These are phyloP conservation scores for Herpetomonas samuelpessoai DNA, from an alignment of 208 protist genomes.

Conservation along the genomic window DNA sequence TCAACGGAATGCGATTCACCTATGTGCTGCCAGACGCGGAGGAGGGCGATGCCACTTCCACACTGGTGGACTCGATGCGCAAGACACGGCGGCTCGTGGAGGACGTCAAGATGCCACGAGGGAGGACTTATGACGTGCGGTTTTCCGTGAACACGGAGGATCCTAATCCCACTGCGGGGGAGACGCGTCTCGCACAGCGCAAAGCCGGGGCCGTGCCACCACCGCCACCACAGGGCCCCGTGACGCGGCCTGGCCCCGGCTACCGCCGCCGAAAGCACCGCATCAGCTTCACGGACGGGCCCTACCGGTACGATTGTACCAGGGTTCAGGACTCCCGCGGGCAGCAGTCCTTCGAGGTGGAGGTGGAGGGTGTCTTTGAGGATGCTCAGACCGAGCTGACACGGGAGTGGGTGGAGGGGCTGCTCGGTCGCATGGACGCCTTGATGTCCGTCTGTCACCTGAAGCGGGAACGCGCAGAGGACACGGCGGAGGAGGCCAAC, in stretches of 20 bases:
- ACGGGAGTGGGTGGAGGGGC: slow-evolving; percentile 35
- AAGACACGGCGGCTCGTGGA: slow-evolving; percentile 59
- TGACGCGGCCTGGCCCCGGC: neutral
- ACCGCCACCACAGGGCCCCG: neutral
- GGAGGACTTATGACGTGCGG: slow-evolving; percentile 67
- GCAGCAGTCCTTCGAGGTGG: slow-evolving; percentile 49
- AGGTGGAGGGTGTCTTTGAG: slow-evolving; percentile 59
- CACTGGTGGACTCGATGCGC: slow-evolving; percentile 22
- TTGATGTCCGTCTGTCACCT: slow-evolving; percentile 23
- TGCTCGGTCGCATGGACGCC: slow-evolving; percentile 31
- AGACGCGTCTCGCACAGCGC: neutral
- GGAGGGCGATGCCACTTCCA: slow-evolving; percentile 10
- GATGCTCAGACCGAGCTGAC: slow-evolving; percentile 35
- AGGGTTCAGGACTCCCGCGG: slow-evolving; percentile 17
- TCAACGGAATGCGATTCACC: slow-evolving; percentile 35
- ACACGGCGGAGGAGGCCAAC: no score
- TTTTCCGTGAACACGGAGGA: slow-evolving; percentile 53
- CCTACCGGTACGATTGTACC: slow-evolving; percentile 70
- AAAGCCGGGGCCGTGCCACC: neutral
- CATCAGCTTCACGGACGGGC: slow-evolving; percentile 28
- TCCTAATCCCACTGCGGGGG: neutral
- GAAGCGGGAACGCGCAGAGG: no score
- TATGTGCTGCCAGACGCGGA: slow-evolving; percentile 25
- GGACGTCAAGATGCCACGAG: slow-evolving; percentile 56
- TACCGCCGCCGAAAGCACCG: slow-evolving; percentile 61